Conservation (phyloP, 1,284 basidiomycete species). For the Gymnopus androsaceus region DNA sequence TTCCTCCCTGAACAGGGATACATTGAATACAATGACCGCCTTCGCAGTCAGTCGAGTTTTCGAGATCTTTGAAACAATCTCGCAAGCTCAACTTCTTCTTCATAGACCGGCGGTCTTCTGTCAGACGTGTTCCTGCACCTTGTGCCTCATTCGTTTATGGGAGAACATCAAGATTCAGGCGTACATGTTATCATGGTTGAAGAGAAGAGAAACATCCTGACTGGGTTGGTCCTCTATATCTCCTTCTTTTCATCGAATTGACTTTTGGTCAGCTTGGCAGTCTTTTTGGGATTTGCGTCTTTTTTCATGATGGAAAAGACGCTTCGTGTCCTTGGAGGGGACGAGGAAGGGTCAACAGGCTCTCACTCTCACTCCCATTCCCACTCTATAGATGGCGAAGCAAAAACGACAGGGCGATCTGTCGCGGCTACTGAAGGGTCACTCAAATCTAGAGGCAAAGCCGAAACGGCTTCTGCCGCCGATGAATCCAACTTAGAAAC, state of each 20-base stretch:
- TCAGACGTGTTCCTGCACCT: slow-evolving; percentile 91
- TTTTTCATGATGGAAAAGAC: slow-evolving; percentile 93
- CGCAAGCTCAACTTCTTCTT: slow-evolving; percentile 13
- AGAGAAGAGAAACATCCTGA: slow-evolving; percentile 85
- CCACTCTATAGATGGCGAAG: slow-evolving; percentile 34
- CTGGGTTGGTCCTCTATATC: slow-evolving; percentile 57
- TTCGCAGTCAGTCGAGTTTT: slow-evolving; percentile 72
- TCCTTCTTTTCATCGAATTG: background rate
- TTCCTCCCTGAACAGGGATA: slow-evolving; percentile 78
- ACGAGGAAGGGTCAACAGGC: slow-evolving; percentile 47
- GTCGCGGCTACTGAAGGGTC: slow-evolving; percentile 18
- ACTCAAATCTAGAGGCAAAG: slow-evolving; percentile 21
- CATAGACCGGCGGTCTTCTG: slow-evolving; percentile 81
- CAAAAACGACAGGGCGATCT: slow-evolving; percentile 38
- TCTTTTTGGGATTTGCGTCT: slow-evolving; percentile 81
- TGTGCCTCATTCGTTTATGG: slow-evolving; percentile 87
- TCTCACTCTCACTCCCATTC: slow-evolving; percentile 59
- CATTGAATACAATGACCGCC: slow-evolving; percentile 88
- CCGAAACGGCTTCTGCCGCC: background rate
- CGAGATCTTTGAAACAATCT: background rate
- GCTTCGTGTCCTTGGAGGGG: slow-evolving; percentile 74
- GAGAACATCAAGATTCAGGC: slow-evolving; percentile 72
- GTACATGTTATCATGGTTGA: slow-evolving; percentile 81
- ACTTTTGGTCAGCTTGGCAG: slow-evolving; percentile 56
- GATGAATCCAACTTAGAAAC: background rate